These are phyloP conservation scores for Colletotrichum trifolii DNA, from an alignment of 2,329 filamentous ascomycete species.

Conservation along the genomic window DNA sequence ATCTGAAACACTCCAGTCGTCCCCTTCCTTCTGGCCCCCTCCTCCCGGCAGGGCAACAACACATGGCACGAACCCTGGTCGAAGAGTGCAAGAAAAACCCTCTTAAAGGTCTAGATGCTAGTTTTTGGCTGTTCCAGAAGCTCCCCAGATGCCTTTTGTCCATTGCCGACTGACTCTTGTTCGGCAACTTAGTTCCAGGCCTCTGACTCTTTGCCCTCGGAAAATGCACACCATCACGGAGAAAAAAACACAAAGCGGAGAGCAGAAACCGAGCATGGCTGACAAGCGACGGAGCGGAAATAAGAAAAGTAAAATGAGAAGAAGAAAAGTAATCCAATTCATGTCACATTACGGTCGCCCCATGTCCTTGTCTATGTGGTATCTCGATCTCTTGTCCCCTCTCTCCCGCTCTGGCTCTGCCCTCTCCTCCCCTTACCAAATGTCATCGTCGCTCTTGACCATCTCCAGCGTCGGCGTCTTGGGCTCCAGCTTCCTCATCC, in stretches of 20 bases:
- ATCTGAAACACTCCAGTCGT: constrained; percentile 29
- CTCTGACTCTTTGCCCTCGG: constrained; percentile 1
- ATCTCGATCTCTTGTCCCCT: background rate
- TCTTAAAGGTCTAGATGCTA: constrained; percentile 28
- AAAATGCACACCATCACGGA: background rate
- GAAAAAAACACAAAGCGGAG: background rate
- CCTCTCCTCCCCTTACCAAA: constrained; percentile 62
- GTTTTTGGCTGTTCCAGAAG: constrained; percentile 20
- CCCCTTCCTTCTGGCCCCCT: background rate
- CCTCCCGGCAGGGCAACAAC: background rate
- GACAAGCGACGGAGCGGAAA: too few species aligned
- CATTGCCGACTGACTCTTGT: constrained; percentile 17
- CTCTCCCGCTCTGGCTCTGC: too few species aligned
- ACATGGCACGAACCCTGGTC: constrained; percentile 26
- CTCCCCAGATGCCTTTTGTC: constrained; percentile 1
- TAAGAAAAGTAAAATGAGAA: too few species aligned
- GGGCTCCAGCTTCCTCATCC: constrained; percentile 71
- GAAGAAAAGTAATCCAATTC: constrained; percentile 24
- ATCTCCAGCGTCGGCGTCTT: constrained; percentile 72
- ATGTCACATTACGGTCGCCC: constrained; percentile 35
- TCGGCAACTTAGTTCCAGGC: background rate
- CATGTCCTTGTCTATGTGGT: constrained; percentile 33
- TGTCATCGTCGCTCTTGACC: constrained; percentile 70
- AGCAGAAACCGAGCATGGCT: background rate
- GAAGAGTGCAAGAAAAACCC: constrained; percentile 7